Evolutionary conservation across 164 flowering plant genomes (phyloP), one percentile per base, ranked within the genome.

Genomic region (Pachysandra terminalis): DNA sequence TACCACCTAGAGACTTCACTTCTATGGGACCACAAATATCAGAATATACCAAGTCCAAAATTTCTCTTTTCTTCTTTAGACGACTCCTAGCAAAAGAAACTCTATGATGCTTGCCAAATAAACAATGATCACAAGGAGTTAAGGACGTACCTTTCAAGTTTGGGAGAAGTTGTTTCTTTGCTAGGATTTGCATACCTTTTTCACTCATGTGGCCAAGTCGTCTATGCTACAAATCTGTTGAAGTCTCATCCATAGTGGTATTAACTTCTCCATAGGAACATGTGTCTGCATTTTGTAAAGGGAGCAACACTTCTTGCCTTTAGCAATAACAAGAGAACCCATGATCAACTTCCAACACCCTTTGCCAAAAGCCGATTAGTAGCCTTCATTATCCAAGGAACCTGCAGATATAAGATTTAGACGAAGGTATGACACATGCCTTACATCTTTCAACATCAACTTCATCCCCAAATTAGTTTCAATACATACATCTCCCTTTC

Each of bases 21-120:
- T 58, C 32, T 1, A 68, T 61, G n/a, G 61, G 63, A 48, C 67
- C 71, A 61, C 70, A 69, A 52, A 73, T 67, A 67, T 73, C 75
- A 9, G 24, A 73, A 15, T 73, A 19, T 0, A 73, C 63, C 9
- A 66, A 9, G 0, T 72, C 24, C 7, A 68, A 23, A 3, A 25
- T 58, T 0, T 23, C 19, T 58, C 32, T 14, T 5, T 45, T 45
- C 55, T 25, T 62, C 23, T 1, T 25, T 32, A 40, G 9, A 40
- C 55, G 8, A 15, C 54, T 37, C 10, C 48, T 69, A 0, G 4
- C 1, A 10, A 69, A 62, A 16, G 67, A 62, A 61, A 52, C 64
- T 68, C 66, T 32, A n/a, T 32, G 51, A 2, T 69, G 66, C 28
- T 69, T 61, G 0, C 62, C 55, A 0, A 52, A 19, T 10, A 60